Conservation (phyloP, 2,329 filamentous ascomycete species). For the Ceratocystis colombiana region DNA sequence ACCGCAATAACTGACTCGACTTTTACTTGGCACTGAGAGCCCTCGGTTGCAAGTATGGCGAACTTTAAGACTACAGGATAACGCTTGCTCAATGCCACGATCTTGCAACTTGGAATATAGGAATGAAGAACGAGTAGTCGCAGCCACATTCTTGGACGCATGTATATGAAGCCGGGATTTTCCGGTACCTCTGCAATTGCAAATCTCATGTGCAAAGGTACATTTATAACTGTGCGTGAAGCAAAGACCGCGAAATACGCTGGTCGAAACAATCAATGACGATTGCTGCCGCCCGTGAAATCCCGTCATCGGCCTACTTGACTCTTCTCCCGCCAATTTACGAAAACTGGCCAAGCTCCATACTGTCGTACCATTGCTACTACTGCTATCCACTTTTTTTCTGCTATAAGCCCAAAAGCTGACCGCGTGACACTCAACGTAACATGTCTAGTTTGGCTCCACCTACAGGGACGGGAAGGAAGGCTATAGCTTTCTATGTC, state of each 20-base stretch:
- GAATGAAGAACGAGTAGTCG: neutral
- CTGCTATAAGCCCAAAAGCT: slow-evolving; percentile 2
- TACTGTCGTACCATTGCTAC: neutral
- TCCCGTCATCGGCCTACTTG: too few relatives aligned
- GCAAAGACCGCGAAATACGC: neutral
- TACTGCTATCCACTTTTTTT: neutral
- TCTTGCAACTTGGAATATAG: neutral
- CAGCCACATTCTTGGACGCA: neutral
- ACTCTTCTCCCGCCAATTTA: too few relatives aligned
- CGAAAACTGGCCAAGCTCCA: neutral
- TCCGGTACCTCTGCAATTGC: neutral
- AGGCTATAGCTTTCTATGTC: neutral
- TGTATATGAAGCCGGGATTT: neutral
- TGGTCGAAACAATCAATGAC: too few relatives aligned
- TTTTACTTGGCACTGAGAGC: neutral
- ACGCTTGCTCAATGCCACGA: neutral
- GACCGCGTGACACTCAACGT: slow-evolving; percentile 2
- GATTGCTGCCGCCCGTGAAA: too few relatives aligned
- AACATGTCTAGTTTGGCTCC: neutral
- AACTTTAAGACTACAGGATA: too few relatives aligned
- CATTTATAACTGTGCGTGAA: neutral
- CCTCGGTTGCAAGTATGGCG: too few relatives aligned
- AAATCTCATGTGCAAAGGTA: neutral
- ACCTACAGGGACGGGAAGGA: slow-evolving; percentile 2
- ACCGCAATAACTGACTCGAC: neutral